Base-by-base conservation (phyloP, 306 rosid species). In the Ziziphus jujuba region DNA sequence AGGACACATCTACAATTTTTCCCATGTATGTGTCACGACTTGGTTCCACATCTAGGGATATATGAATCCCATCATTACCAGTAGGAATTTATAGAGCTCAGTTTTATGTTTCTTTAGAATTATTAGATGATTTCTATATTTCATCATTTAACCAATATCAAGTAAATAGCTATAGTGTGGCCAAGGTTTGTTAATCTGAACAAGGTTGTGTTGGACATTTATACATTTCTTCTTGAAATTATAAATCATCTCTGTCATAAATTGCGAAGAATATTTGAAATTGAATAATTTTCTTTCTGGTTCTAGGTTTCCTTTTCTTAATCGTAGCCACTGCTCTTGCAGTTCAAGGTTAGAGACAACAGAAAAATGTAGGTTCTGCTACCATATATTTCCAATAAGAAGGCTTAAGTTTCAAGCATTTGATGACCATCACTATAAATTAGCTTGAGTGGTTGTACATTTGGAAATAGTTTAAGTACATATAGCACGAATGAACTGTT, bases 181-280 rank as follows among this genome's bases (percentile, higher is more conserved):
- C 11, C 43, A 36, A 7, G 9, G 9, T 36, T 11, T 36, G 28
- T 53, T n/a, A 6, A 24, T n/a, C 17, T 35, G 19, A 58, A 66
- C 61, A 36, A 66, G 38, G 12, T 53, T 66, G 36, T 66, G 21
- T 36, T 21, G 33, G 71, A n/a, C 59, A 16, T 23, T 54, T 55
- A 54, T 14, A 22, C 9, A 50, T 24, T 5, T 22, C 33, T 5
- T 65, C 59, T 47, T 19, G 9, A 36, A 55, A 40, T 4, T 20
- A 47, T 47, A 15, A 38, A 28, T 56, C 43, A 45, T 23, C 63
- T 57, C 28, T 16, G 15, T 17, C 9, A 9, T 31, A 56, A 56
- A 56, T 56, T 36, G 36, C 61, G 2, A 56, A 23, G 43, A 25
- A 5, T 56, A 25, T n/a, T 12, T 56, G 36, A 56, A 7, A 23